Evolutionary conservation across 495 filamentous ascomycete species (phyloP), one percentile per base, ranked within the genome.

Genomic region (Annulohypoxylon maeteangense): DNA sequence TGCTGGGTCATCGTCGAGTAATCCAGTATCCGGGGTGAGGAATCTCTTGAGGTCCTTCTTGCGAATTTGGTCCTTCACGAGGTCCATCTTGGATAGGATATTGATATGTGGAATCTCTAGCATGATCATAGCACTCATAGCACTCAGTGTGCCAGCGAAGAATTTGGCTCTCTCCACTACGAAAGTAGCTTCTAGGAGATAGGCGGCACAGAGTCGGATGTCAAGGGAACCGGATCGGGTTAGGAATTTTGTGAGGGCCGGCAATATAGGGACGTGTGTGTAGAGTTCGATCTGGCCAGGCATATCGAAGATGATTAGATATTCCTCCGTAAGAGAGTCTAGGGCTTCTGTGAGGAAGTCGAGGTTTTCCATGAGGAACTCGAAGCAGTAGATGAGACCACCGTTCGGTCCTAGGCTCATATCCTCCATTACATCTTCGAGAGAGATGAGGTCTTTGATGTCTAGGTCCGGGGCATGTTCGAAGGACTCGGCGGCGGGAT

Each of bases 41-140:
- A 96, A 99, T 1, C 91, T 83, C 82, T 94, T 95, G 27, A 99
- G 77, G 72, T 97, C 93, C 77, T 89, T 89, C 73, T 91, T 90
- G 1, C 90, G 84, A 4, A 98, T 86, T 78, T 91, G 92, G 32
- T 91, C 92, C 70, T 92, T 93, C 60, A 98, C 87, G 56, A 98
- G 88, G 77, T 98, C 95, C 94, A 99, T 97, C 85, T 99, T 99
- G 67, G 88, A 93, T 68, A 99, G 84, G 60, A 77, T 72, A 78
- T 99, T 98, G 74, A 99, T 83, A 75, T 99, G 95, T 2, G 95
- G 95, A 67, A 98, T 87, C 81, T 97, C 95, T 47, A 99, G 85
- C 93, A 98, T 94, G 68, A 98, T 87, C 95, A 99, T 99, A 34
- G 95, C 94, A 60, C 92, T 95, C 95, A 99, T 98, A 50, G 95